Percentiles rank a stretch among this genome's conserved stretches.
phyloP scores from a whole-genome alignment of 2,329 filamentous ascomycete species.

The Phaeoacremonium minimum region DNA sequence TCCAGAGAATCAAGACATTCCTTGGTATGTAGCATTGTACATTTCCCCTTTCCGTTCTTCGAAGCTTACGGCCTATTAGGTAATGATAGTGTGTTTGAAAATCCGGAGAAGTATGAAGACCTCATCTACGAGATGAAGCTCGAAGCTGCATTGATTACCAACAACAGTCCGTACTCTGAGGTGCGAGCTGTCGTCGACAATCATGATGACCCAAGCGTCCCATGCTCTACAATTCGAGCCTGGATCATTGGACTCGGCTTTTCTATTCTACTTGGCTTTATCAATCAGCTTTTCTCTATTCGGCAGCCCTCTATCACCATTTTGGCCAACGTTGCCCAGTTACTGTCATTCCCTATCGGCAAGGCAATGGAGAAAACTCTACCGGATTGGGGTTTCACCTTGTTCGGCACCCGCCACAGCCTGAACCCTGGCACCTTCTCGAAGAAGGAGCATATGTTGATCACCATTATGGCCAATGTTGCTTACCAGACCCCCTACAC shows the following conservation, averaged over 20 bases:
- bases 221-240: constrained; percentile 50
- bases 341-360: constrained; percentile 52
- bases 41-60: no score
- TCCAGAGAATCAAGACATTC: constrained; percentile 35
- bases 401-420: constrained; percentile 37
- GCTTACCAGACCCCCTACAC: constrained; percentile 43
- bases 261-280: constrained; percentile 40
- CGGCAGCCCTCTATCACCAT: constrained; percentile 51
- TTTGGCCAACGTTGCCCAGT: constrained; percentile 50
- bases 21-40: constrained; percentile 28
- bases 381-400: constrained; percentile 21
- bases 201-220: constrained; percentile 44
- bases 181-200: constrained; percentile 53
- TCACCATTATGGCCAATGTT: constrained; percentile 59
- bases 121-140: constrained; percentile 51
- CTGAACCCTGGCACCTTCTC: constrained; percentile 54
- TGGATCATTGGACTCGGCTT: constrained; percentile 51
- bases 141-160: constrained; percentile 48
- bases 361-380: constrained; percentile 44
- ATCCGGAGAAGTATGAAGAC: constrained; percentile 41
- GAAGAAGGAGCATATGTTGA: constrained; percentile 56
- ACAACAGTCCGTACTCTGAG: constrained; percentile 54
- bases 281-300: constrained; percentile 56
- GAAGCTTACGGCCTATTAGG: constrained; percentile 21
- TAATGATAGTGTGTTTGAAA: constrained; percentile 36